A percentile compares a stretch with the other conserved stretches of the same genome.
phyloP scores from a whole-genome alignment of 441 rosid genomes.

The Pelargonium citronellum region DNA sequence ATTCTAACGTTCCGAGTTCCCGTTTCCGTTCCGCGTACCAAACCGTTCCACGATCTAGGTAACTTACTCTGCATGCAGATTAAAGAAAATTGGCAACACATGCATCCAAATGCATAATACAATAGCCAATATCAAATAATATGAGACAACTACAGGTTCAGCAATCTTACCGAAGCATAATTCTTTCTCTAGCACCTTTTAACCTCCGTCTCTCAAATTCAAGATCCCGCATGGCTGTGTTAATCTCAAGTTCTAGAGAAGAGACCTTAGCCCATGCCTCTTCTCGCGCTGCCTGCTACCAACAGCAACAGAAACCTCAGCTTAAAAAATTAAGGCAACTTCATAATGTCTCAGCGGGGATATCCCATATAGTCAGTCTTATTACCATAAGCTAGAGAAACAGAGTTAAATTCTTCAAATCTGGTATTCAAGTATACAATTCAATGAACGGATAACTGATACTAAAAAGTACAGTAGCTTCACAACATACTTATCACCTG shows the following conservation, averaged over 20 bases:
- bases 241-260: slow-evolving; percentile 77
- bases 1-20: no score
- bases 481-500: no score
- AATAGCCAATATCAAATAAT: not conserved
- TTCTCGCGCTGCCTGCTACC: slow-evolving; percentile 99
- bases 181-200: slow-evolving; percentile 94
- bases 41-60: no score
- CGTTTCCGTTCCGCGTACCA: no score
- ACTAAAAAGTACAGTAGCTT: not conserved
- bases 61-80: no score
- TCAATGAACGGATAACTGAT: not conserved
- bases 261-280: slow-evolving; percentile 97
- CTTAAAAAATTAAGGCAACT: slow-evolving; percentile 26
- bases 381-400: not conserved
- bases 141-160: slow-evolving; percentile 8
- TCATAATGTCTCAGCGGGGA: not conserved
- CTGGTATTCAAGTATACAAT: not conserved
- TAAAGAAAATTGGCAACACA: not conserved
- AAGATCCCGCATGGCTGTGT: slow-evolving; percentile 72
- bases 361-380: not conserved
- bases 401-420: not conserved
- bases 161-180: slow-evolving; percentile 80
- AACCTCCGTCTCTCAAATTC: slow-evolving; percentile 85
- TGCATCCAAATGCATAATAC: not conserved
- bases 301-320: slow-evolving; percentile 55